Percentiles rank a stretch among this genome's conserved stretches.
These are phyloP conservation scores for Starmerella etchellsii DNA, from an alignment of 805 yeast genomes.

Conservation along the genomic window DNA sequence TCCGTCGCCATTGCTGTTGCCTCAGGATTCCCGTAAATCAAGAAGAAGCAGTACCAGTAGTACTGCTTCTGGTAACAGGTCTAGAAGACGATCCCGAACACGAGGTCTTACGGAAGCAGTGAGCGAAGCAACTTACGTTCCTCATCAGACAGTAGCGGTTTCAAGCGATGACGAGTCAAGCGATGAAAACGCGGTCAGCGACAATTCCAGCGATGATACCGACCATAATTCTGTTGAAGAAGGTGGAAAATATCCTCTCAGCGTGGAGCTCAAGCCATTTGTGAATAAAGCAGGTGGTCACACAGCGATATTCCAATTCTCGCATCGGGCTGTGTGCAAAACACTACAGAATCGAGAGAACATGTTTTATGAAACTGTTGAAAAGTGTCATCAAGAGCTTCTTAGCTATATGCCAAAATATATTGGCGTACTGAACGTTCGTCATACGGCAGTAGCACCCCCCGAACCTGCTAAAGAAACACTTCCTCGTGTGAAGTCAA, in stretches of 20 bases:
- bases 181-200: background rate
- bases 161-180: background rate
- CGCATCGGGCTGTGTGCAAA: conserved; percentile 86
- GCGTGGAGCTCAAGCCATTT: conserved; percentile 85
- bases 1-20: conserved; percentile 5
- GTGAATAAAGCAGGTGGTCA: conserved; percentile 96
- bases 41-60: background rate
- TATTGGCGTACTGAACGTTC: conserved; percentile 85
- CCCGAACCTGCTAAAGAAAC: background rate
- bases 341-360: conserved; percentile 84
- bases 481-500: conserved; percentile 14
- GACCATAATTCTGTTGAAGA: conserved; percentile 18
- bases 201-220: conserved; percentile 4
- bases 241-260: conserved; percentile 32
- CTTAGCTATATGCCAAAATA: conserved; percentile 83
- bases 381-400: conserved; percentile 59
- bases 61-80: background rate
- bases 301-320: conserved; percentile 87
- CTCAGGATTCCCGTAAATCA: background rate
- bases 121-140: conserved; percentile 23
- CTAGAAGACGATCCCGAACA: background rate
- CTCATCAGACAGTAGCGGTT: conserved; percentile 13
- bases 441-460: conserved; percentile 39
- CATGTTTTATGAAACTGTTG: conserved; percentile 82
- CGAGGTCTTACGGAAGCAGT: conserved; percentile 15